These are phyloP conservation scores for Candida tropicalis DNA, from an alignment of 1,139 yeast species.

Conservation along the genomic window DNA sequence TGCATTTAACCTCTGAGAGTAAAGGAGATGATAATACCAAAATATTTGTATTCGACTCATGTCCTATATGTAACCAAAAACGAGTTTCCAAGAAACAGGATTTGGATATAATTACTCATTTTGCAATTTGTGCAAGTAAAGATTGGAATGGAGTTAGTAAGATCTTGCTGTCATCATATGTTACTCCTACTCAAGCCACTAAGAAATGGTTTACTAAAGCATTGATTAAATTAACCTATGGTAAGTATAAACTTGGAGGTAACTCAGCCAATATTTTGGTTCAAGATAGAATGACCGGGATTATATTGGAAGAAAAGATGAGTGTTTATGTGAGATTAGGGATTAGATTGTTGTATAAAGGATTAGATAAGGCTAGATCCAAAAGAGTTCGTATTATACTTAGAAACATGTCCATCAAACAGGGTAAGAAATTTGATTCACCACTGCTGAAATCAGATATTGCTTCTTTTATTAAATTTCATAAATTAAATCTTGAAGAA, in stretches of 20 bases:
- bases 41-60: constrained; percentile 61
- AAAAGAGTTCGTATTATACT: constrained; percentile 59
- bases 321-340: constrained; percentile 87
- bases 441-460: constrained; percentile 70
- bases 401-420: constrained; percentile 69
- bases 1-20: constrained; percentile 23
- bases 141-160: constrained; percentile 75
- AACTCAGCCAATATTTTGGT: constrained; percentile 93
- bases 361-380: constrained; percentile 59
- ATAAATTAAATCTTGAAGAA: constrained; percentile 71
- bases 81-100: constrained; percentile 58
- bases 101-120: constrained; percentile 76
- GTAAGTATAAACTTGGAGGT: constrained; percentile 83
- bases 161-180: constrained; percentile 68
- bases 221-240: constrained; percentile 82
- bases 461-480: constrained; percentile 77
- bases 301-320: constrained; percentile 89
- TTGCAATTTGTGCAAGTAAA: constrained; percentile 82
- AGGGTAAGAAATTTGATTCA: constrained; percentile 81
- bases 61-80: constrained; percentile 77
- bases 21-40: constrained; percentile 23
- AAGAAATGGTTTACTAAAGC: constrained; percentile 88
- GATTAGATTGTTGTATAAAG: constrained; percentile 79
- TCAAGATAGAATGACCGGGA: constrained; percentile 87
- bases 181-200: constrained; percentile 80